These are phyloP conservation scores for Dictyostelium intermedium DNA, from an alignment of 78 protist species.

Conservation along the genomic window DNA sequence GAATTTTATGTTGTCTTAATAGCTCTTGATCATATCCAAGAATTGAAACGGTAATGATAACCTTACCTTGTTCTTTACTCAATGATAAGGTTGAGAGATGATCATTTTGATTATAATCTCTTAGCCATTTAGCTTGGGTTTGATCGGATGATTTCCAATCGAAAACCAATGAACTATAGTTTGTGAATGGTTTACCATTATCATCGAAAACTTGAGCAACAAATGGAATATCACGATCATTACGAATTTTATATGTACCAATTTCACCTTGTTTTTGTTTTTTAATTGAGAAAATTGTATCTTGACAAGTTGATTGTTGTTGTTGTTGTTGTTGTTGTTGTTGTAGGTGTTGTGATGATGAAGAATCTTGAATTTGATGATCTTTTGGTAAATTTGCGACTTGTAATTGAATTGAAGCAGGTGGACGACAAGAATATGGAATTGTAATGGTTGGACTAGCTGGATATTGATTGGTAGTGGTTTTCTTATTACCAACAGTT, in stretches of 20 bases:
- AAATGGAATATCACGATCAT: constrained; percentile 63
- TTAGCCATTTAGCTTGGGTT: constrained; percentile 2
- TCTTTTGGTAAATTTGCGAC: constrained; percentile 24
- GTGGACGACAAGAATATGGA: constrained; percentile 22
- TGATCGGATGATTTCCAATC: constrained; percentile 35
- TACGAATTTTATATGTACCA: constrained; percentile 35
- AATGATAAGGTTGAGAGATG: constrained; percentile 1
- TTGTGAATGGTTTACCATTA: constrained; percentile 35
- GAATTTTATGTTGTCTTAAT: neutral
- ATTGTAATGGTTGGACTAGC: neutral
- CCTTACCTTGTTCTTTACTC: constrained; percentile 13
- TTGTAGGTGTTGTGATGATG: neutral
- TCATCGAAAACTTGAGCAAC: constrained; percentile 24
- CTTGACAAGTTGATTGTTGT: neutral
- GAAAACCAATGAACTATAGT: constrained; percentile 43
- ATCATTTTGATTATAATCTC: neutral
- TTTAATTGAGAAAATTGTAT: constrained; percentile 7
- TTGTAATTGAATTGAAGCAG: constrained; percentile 37
- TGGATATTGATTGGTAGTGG: constrained; percentile 38
- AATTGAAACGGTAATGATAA: neutral
- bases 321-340: neutral
- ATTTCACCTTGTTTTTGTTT: constrained; percentile 13
- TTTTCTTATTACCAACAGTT: constrained; percentile 26
- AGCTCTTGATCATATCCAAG: constrained; percentile 24
- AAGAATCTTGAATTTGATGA: neutral